Percentiles rank a stretch among this genome's conserved stretches.
These are phyloP conservation scores for Cicer chorassanicum DNA, from an alignment of 306 rosid genomes.

Conservation along the genomic window DNA sequence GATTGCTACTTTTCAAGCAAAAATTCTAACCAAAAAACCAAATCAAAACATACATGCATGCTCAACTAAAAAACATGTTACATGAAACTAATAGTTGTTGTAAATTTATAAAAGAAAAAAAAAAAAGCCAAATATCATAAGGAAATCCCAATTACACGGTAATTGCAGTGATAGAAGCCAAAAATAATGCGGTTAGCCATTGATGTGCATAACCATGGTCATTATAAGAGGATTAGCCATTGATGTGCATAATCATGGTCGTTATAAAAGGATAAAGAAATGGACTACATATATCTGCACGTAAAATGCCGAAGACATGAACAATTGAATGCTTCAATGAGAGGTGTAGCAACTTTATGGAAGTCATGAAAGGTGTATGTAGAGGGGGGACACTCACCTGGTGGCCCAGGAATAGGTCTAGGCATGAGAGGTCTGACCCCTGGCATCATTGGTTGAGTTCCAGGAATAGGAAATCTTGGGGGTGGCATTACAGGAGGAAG, in stretches of 20 bases:
- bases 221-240: background rate
- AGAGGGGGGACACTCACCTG: slow-evolving; percentile 54
- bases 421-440: slow-evolving; percentile 91
- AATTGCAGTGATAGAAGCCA: slow-evolving; percentile 4
- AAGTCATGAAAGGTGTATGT: slow-evolving; percentile 1
- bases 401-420: slow-evolving; percentile 76
- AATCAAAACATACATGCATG: background rate
- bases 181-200: background rate
- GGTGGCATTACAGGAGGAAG: slow-evolving; percentile 55
- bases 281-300: background rate
- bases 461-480: slow-evolving; percentile 70
- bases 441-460: slow-evolving; percentile 62
- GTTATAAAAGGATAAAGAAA: background rate
- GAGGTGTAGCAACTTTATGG: background rate
- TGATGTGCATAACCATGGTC: background rate
- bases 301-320: slow-evolving; percentile 26
- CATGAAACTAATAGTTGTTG: background rate
- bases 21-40: background rate
- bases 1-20: slow-evolving; percentile 11
- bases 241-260: background rate
- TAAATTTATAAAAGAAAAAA: slow-evolving; percentile 4
- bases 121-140: background rate
- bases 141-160: slow-evolving; percentile 14
- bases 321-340: background rate
- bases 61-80: background rate